Base-by-base conservation (phyloP, 2,329 filamentous ascomycete genomes). In the Helicocarpus griseus region DNA sequence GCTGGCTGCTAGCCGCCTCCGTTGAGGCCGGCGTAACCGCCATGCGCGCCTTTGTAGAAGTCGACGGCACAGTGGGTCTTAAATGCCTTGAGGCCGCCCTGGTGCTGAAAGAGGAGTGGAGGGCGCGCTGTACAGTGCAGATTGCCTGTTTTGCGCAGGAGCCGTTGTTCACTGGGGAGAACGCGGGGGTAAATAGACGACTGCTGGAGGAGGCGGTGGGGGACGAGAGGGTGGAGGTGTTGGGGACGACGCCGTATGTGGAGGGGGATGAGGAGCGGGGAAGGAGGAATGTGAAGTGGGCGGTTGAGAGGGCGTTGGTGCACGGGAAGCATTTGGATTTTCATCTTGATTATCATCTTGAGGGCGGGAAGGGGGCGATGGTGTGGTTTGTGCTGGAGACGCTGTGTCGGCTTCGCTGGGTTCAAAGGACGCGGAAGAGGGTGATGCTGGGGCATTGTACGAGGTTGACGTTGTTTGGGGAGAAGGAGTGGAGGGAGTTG, bases 91-190 rank as follows among this genome's bases (percentile, higher is more conserved):
- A 77, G 38, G 78, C 77, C 2, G 83, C 80, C 0, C 61, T 82
- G 24, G 67, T 66, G 29, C 69, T 88, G 44, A 82, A 82, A 63
- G 58, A 70, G 2, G 68, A 77, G 49, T 83, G 79, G 62, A 61
- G 65, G 9, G 69, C 74, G 19, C 65, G 71, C 6, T 79, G 83
- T 54, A 68, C 77, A 5, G 66, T 88, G 4, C 85, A 88, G 63
- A 75, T 89, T 3, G 86, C 81, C 58, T 78, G 77, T 1, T 88
- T 87, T 66, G 85, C 85, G 5, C 85, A 88, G 60, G 77, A 87
- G 50, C 79, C 83, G 1, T 69, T 87, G 4, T 83, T 85, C 62
- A 81, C 80, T 1, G 73, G 75, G 2, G 70, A 76, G 41, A 61
- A 71, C 19, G 78, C 77, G 14, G 65, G 69, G 1, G 63, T 73